Evolutionary conservation across 306 rosid species (phyloP).

Genomic region (Trifolium repens): DNA sequence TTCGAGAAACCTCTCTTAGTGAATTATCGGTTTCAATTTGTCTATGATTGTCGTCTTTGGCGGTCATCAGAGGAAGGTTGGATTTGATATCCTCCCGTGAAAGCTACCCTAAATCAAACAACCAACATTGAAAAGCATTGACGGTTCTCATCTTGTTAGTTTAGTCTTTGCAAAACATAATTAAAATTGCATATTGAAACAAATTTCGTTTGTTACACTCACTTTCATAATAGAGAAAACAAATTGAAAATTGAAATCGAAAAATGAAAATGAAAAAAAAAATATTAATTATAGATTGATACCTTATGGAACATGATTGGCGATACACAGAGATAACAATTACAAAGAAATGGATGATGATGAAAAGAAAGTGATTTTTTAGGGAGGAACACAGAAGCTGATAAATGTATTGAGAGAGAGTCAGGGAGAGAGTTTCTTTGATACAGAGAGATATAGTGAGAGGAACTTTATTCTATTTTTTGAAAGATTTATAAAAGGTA

Average conservation of each 20-base stretch:
- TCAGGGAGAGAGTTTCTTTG: no score
- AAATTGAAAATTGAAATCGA: not conserved
- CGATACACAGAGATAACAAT: not conserved
- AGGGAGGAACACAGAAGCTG: not conserved
- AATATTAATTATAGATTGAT: not conserved
- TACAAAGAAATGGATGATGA: not conserved
- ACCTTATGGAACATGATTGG: constrained; percentile 80
- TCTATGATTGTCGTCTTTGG: not conserved
- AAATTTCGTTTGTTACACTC: constrained; percentile 12
- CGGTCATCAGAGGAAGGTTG: constrained; percentile 66
- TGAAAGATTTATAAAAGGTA: no score
- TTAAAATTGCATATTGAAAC: constrained; percentile 16
- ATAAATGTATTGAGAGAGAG: not conserved
- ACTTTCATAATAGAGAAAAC: constrained; percentile 7
- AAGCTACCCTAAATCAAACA: constrained; percentile 44
- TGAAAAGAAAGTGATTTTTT: not conserved
- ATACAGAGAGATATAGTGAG: no score
- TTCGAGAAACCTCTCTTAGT: not conserved
- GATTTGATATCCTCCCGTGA: constrained; percentile 35
- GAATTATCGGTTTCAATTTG: not conserved
- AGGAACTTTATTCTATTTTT: no score
- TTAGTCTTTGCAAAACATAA: constrained; percentile 59
- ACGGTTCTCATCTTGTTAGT: constrained; percentile 64
- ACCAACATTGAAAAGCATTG: constrained; percentile 69
- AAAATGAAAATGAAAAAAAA: not conserved